Evolutionary conservation across 2,329 filamentous ascomycete species (phyloP), one percentile per base, ranked within the genome.

Genomic region (Decorospora gaudefroyi): DNA sequence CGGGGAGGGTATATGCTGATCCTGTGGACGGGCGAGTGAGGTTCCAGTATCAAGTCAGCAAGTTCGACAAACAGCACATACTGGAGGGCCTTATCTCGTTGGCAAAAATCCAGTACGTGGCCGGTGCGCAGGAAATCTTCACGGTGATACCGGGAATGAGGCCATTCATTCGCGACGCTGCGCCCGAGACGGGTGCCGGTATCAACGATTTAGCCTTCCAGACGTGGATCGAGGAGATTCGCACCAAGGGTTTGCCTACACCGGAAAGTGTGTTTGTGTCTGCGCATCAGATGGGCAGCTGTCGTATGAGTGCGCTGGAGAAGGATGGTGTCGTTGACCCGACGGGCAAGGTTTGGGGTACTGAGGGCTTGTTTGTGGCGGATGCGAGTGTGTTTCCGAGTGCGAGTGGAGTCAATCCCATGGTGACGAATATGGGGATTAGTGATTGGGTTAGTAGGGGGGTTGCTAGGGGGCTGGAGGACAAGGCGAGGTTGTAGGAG

Each of bases 261-360:
- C 79, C 81, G 0, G 72, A 76, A 19, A 74, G 76, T 15, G 65
- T 73, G n/a, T 88, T 82, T 59, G 72, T 76, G 19, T 86, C 83
- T n/a, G 88, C 87, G 12, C 88, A 92, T 69, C 88, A 91, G 73
- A 91, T 91, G 87, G 85, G 87, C 15, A 82, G 82, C 7, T 88
- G 85, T 60, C 76, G 86, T 2, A 92, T 91, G 88, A 82, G 82
- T 46, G 74, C 74, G 1, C 58, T 40, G 17, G 58, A 69, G 25
- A 63, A 57, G 35, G 70, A 66, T n/a, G 71, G 73, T 15, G 75
- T 74, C 6, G 73, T 77, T 4, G 74, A 76, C 55, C 58, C 67
- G 0, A 48, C 62, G 12, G 75, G 75, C 0, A 49, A 53, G 27
- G 74, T 89, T 5, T 91, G 86, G 85, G 86, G 80, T 1, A 77